These are phyloP conservation scores for Rutstroemia sp. DNA, from an alignment of 2,329 filamentous ascomycete species.

Conservation along the genomic window DNA sequence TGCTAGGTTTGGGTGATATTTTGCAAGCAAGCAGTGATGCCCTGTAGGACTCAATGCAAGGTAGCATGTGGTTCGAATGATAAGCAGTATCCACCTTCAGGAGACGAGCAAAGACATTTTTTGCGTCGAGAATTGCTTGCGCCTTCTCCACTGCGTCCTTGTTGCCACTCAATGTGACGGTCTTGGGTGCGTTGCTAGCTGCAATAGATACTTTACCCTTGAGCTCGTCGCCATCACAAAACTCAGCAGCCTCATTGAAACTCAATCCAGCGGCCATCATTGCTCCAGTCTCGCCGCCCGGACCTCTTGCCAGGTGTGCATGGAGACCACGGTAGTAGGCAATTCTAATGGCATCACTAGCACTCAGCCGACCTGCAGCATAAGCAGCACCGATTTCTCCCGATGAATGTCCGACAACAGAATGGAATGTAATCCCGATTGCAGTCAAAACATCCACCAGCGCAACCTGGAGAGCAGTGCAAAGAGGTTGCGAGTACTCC, in stretches of 20 bases:
- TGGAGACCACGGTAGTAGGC: conserved; percentile 36
- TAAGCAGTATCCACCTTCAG: conserved; percentile 22
- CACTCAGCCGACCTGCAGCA: conserved; percentile 30
- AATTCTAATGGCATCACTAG: conserved; percentile 32
- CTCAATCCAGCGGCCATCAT: conserved; percentile 42
- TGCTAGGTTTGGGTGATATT: conserved; percentile 22
- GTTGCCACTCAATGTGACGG: conserved; percentile 25
- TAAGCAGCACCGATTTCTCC: conserved; percentile 43
- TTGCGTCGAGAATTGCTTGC: conserved; percentile 10
- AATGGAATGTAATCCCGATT: conserved; percentile 32
- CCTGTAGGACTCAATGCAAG: conserved; percentile 17
- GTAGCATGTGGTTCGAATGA: conserved; percentile 20
- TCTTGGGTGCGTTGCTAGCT: conserved; percentile 21
- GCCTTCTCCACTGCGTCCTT: conserved; percentile 12
- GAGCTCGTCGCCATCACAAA: conserved; percentile 10
- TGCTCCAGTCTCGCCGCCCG: conserved; percentile 29
- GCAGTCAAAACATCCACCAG: conserved; percentile 37
- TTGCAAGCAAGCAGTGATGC: background rate
- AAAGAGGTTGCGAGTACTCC: conserved; percentile 35
- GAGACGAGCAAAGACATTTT: conserved; percentile 12
- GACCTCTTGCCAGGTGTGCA: conserved; percentile 16
- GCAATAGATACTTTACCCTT: conserved; percentile 22
- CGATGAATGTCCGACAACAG: conserved; percentile 39
- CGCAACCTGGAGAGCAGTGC: conserved; percentile 40
- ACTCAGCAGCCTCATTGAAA: conserved; percentile 7